Evolutionary conservation across 169 alveolate genomes (phyloP).

Genomic region (Cystoisospora suis): DNA sequence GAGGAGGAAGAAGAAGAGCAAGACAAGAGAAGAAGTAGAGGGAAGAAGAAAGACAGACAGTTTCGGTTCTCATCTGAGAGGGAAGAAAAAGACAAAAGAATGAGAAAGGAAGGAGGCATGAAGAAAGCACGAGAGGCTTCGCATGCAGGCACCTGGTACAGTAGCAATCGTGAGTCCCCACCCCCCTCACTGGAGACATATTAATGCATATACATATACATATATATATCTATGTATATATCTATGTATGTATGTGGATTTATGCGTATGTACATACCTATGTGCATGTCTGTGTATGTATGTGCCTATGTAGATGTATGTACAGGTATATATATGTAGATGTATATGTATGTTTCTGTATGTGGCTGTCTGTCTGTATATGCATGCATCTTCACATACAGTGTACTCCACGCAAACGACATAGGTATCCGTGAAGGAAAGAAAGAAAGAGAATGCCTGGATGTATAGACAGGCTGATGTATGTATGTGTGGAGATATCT

Average conservation of each 20-base stretch:
- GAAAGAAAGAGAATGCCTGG: neutral
- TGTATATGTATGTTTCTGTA: neutral
- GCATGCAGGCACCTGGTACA: slow-evolving; percentile 36
- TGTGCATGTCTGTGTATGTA: too few relatives aligned
- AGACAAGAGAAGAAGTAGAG: neutral
- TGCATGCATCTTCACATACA: too few relatives aligned
- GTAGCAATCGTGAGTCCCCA: neutral
- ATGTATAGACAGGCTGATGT: neutral
- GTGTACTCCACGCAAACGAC: too few relatives aligned
- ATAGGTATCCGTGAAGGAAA: too few relatives aligned
- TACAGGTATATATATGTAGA: neutral
- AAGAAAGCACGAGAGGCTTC: neutral
- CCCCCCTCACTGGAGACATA: neutral
- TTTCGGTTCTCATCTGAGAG: neutral
- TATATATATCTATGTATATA: too few relatives aligned
- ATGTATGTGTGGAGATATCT: neutral
- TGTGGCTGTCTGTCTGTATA: too few relatives aligned
- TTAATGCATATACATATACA: neutral
- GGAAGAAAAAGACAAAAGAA: neutral
- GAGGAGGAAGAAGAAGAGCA: neutral
- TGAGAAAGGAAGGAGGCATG: neutral
- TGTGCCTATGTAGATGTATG: too few relatives aligned
- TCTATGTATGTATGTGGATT: neutral
- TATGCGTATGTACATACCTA: too few relatives aligned
- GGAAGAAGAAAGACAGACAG: neutral